Evolutionary conservation across 164 flowering plant species (phyloP), one percentile per base, ranked within the genome.

Genomic region (Tetracentron sinense): DNA sequence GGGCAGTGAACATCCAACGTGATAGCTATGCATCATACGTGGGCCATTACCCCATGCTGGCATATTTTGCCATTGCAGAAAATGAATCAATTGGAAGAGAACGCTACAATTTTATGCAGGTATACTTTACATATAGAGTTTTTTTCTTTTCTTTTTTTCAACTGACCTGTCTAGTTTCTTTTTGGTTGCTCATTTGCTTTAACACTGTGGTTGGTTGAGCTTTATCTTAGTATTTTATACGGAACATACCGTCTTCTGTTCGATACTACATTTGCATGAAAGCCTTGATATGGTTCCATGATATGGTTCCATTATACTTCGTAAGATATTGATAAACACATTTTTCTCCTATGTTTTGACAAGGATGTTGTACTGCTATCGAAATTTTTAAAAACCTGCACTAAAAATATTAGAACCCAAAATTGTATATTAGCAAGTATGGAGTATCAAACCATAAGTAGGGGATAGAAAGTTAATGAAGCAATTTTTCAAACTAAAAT

Each of bases 51-150:
- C 98, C 96, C 0, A 65, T 94, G 31, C 66, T 94, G 38, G 81
- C 98, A 0, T 94, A 82, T 74, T 94, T 90, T 74, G 90, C 97
- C 6, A 72, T 94, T 61, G 95, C 98, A 0, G 98, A 94, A 66
- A 94, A 94, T 70, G 97, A 94, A 79, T 94, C 98, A 5, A 85
- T 93, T 77, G 98, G 96, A 58, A 85, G 98, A 61, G 97, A 89
- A 56, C 91, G 92, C 65, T 94, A 91, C 88, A 91, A 87, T 63
- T 94, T 89, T 73, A 94, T 94, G 98, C 98, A 93, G 98, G 98
- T 90, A 55, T 21, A 21, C 22, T 58, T 33, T 61, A 23, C 42
- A 5, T 14, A n/a, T n/a, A n/a, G 7, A 31, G 28, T 1, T 42
- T 46, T 54, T 23, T 23, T 58, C 17, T 54, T 42, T 48, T 21